Evolutionary conservation across 495 filamentous ascomycete genomes (phyloP), one percentile per base, ranked within the genome.

Genomic region (Daldinia bambusicola): DNA sequence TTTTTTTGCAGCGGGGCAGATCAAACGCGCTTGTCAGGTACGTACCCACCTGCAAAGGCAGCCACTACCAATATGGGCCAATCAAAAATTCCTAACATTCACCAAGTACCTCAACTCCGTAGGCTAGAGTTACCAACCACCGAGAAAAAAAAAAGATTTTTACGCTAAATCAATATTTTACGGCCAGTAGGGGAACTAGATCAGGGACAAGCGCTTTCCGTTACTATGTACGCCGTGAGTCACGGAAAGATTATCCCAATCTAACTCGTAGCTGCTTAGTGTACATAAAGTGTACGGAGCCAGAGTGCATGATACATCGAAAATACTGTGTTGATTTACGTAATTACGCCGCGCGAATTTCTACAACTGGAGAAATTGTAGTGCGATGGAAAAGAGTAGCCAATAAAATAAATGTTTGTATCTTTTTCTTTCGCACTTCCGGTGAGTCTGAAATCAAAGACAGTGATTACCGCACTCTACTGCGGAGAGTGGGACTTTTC

Each of bases 1-100:
- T 26, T 37, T 40, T 40, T 53, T 41, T 2, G 18, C 14, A 18
- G 59, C 51, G 48, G 64, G 64, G 64, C 56, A 16, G 20, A n/a
- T 30, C 30, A n/a, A 14, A 32, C 14, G 50, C 50, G n/a, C 50
- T 48, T 53, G 50, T 26, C 12, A 10, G 9, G 9, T 53, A 31
- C 30, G 55, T 13, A 38, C 16, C 43, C 43, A 48, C 43, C 20
- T 4, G 10, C 9, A 20, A 4, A 22, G 10, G 7, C 20, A 48
- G 43, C 18, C 20, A 20, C 43, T 18, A 18, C 8, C 18, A 41
- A 4, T 26, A 22, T 40, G 2, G 30, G 6, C 55, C 55, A 57
- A 57, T 57, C 31, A 40, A 14, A 57, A 30, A 7, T 9, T 16
- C 50, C 2, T 13, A 16, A 22, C 26, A 9, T 3, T 20, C 13